Base-by-base conservation (phyloP, 441 rosid species). In the Jatropha multifida region DNA sequence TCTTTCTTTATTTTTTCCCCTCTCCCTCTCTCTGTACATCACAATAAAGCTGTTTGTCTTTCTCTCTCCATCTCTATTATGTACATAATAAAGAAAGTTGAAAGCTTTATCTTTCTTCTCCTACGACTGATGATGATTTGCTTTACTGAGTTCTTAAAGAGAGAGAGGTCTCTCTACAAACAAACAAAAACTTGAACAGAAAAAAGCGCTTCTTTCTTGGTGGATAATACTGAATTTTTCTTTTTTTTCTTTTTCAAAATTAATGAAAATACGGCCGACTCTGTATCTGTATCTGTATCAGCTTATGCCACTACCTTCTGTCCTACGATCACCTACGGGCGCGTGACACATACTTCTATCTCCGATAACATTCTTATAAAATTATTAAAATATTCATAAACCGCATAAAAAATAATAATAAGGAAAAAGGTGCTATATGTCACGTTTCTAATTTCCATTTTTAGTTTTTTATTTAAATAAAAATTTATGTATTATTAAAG, bases 221-320 rank as follows among this genome's bases (percentile, higher is more conserved):
- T 74, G 82, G 86, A 84, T 85, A 84, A 81, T 79, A 75, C 69
- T 61, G 76, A 41, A 73, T 68, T 73, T 61, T 67, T 71, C 66
- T 26, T 49, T 49, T 72, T 41, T 63, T 73, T 44, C 44, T 56
- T 63, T 72, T 64, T 11, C 71, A 64, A 42, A 64, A 66, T 74
- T 44, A 76, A 74, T 74, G 63, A 62, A 26, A 67, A 44, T 58
- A 76, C 72, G 37, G 76, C 70, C 38, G 75, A 59, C 56, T 64
- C 71, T 23, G 49, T 40, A 32, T 72, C 71, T 23, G 49, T 40
- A 32, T 72, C 71, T 55, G 63, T 37, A 62, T 62, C 77, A 67
- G 38, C 56, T 26, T 70, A 12, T 51, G 78, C 44, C 67, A 38
- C 15, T 38, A 27, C n/a, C 7, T 42, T 58, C 77, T 66, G n/a